A percentile compares a stretch with the other conserved stretches of the same genome.
Evolutionary conservation across 2,329 filamentous ascomycete genomes (phyloP).

Genomic region (Pyrenophora graminea): DNA sequence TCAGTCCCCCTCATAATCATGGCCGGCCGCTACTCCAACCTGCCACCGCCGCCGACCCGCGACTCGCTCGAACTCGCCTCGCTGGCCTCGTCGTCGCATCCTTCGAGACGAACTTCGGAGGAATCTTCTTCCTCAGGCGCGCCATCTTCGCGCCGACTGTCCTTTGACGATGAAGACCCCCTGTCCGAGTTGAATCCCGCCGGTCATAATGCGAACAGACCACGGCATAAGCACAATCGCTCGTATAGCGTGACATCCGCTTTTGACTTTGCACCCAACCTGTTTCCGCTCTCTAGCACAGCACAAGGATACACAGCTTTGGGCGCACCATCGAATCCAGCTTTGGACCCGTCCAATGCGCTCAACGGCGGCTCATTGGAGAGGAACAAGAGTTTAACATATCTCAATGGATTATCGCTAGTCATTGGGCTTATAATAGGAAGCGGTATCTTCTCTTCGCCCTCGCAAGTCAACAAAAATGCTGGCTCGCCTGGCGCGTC

Average conservation of each 20-base stretch:
- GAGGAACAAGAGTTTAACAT: conserved; percentile 94
- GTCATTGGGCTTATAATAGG: conserved; percentile 94
- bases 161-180: conserved; percentile 84
- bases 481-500: conserved; percentile 89
- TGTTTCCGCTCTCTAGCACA: conserved; percentile 91
- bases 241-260: conserved; percentile 90
- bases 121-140: conserved; percentile 79
- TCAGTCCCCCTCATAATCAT: conserved; percentile 31
- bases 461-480: conserved; percentile 88
- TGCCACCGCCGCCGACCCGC: conserved; percentile 58
- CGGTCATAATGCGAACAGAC: conserved; percentile 49
- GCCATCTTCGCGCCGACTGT: conserved; percentile 89
- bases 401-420: conserved; percentile 87
- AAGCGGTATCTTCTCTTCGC: conserved; percentile 93
- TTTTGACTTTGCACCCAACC: conserved; percentile 91
- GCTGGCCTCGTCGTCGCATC: conserved; percentile 80
- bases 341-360: conserved; percentile 59
- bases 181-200: conserved; percentile 62
- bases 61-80: conserved; percentile 97
- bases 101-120: conserved; percentile 67
- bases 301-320: conserved; percentile 77
- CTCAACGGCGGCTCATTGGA: conserved; percentile 81
- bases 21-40: conserved; percentile 45
- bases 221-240: conserved; percentile 60
- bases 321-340: conserved; percentile 69